Percentiles rank a stretch among this genome's conserved stretches.
These are phyloP conservation scores for Taiozyma onychis DNA, from an alignment of 1,139 yeast species.

Conservation along the genomic window DNA sequence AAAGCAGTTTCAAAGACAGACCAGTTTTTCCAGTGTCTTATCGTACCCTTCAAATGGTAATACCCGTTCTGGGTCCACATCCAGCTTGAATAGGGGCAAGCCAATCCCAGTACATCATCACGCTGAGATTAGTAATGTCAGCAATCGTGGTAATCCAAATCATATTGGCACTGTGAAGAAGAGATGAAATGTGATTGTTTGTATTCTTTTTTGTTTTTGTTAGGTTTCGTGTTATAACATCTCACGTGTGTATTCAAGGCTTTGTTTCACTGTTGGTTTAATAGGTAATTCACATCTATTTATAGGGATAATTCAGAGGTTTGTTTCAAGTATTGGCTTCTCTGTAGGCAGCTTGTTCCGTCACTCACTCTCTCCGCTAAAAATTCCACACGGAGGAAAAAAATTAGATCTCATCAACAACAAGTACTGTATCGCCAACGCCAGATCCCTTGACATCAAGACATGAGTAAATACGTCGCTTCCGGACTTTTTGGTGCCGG, in stretches of 20 bases:
- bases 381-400: background rate
- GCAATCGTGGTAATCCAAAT: background rate
- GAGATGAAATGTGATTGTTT: background rate
- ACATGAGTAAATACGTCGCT: slow-evolving; percentile 17
- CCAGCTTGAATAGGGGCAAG: background rate
- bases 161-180: background rate
- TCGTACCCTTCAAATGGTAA: background rate
- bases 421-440: background rate
- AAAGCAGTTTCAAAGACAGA: background rate
- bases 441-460: background rate
- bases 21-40: background rate
- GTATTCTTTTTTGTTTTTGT: background rate
- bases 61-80: background rate
- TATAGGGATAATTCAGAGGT: background rate
- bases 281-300: background rate
- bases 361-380: no score
- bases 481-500: slow-evolving; percentile 19
- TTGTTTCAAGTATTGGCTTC: background rate
- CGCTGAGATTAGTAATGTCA: background rate
- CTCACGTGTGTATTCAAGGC: background rate
- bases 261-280: background rate
- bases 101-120: background rate
- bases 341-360: background rate
- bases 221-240: background rate
- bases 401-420: background rate